Evolutionary conservation across 495 filamentous ascomycete genomes (phyloP).

Genomic region (Melanomma pulvis-pyrius): DNA sequence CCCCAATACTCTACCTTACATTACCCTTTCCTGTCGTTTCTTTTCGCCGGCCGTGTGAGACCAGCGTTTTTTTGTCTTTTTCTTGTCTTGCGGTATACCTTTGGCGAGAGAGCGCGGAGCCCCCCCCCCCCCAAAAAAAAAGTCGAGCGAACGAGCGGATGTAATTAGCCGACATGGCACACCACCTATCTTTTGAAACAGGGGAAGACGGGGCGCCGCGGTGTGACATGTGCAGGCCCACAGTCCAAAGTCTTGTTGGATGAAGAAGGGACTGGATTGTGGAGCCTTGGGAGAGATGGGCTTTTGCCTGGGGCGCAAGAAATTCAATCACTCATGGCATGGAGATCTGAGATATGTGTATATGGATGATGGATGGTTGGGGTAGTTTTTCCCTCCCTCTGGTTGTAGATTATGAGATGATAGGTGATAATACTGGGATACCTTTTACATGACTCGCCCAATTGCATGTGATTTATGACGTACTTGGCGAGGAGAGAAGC

Average conservation of each 20-base stretch:
- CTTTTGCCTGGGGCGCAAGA: background rate
- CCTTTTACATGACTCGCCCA: background rate
- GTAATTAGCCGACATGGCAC: slow-evolving; percentile 22
- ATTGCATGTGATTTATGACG: too few species aligned
- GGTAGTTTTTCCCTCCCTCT: background rate
- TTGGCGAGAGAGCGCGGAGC: background rate
- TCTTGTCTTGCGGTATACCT: slow-evolving; percentile 12
- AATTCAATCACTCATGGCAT: background rate
- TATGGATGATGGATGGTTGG: background rate
- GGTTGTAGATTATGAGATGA: background rate
- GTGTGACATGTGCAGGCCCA: background rate
- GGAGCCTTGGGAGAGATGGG: background rate
- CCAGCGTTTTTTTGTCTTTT: background rate
- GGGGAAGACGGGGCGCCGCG: background rate
- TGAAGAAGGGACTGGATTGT: background rate
- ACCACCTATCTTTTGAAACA: background rate
- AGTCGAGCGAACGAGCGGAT: background rate
- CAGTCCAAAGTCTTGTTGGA: background rate
- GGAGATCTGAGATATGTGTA: slow-evolving; percentile 2
- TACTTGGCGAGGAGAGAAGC: too few species aligned
- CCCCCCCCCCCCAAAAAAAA: too few species aligned
- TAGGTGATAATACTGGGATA: slow-evolving; percentile 1
- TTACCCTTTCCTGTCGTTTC: slow-evolving; percentile 6
- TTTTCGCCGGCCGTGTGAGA: background rate
- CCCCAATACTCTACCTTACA: background rate